Evolutionary conservation across 2,329 filamentous ascomycete species (phyloP), one percentile per base, ranked within the genome.

Genomic region (Westerdykella ornata): DNA sequence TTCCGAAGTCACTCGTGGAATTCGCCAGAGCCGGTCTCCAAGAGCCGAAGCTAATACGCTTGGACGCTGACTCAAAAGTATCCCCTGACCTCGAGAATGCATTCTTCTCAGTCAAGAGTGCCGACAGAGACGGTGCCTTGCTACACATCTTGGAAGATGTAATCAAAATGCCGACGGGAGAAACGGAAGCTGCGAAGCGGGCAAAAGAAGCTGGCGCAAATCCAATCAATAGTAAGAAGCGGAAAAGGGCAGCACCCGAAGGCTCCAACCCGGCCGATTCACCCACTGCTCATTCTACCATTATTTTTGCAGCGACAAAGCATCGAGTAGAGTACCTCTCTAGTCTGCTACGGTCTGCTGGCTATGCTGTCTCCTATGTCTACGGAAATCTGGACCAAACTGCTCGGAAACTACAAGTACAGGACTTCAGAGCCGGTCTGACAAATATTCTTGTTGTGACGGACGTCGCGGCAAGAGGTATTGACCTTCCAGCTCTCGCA

Each of bases 291-390:
- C 83, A 95, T 63, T 96, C 92, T 0, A 98, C 94, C 0, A 96
- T 98, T 53, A 74, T 98, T 3, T 98, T 98, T 59, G 81, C 87
- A 0, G 86, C 90, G 2, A 97, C 92, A 0, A 97, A 98, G 62
- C 92, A 98, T 67, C 88, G 96, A 59, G 92, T 98, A 39, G 94
- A 98, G 56, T 98, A 97, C 59, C 70, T 98, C 3, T 80, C 85
- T 30, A 78, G 79, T 33, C 68, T 98, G n/a, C 74, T 98, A n/a
- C 76, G 77, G 18, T 72, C 83, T 39, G 81, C 85, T 13, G 90
- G 89, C 2, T 98, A 90, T 61, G 81, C 89, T 2, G 86, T 92
- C 0, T 96, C 92, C 3, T 92, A 95, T 61, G 88, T 88, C 12
- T 98, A 98, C 62, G 92, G 92, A 57, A 87, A 90, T 1, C 74